Conservation (phyloP, 768 basidiomycete genomes). For the Tubosaeta sp. region DNA sequence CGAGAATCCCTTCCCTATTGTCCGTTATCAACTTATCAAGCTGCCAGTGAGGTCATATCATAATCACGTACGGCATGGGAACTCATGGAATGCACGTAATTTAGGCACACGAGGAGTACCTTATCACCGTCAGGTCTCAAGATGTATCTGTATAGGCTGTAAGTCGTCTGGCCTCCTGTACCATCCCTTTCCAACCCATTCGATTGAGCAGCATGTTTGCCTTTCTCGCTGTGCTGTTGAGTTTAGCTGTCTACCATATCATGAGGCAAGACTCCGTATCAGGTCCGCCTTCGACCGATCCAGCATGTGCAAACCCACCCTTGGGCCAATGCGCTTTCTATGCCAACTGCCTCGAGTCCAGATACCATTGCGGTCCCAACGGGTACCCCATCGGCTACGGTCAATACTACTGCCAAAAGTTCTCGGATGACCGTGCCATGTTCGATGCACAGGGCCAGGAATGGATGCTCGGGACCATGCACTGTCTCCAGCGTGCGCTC, state of each 20-base stretch:
- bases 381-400: conserved; percentile 46
- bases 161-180: background rate
- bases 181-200: background rate
- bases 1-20: too few species aligned
- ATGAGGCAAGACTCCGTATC: background rate
- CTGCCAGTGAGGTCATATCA: too few species aligned
- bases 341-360: conserved; percentile 40
- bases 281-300: conserved; percentile 15
- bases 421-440: conserved; percentile 25
- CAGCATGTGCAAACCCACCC: conserved; percentile 28
- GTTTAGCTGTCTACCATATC: background rate
- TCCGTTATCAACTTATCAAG: too few species aligned
- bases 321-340: conserved; percentile 42
- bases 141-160: background rate
- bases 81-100: too few species aligned
- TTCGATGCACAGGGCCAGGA: conserved; percentile 34
- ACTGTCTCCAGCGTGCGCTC: conserved; percentile 41
- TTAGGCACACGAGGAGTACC: background rate
- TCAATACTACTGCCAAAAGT: conserved; percentile 37
- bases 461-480: conserved; percentile 46
- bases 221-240: background rate
- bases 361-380: conserved; percentile 40
- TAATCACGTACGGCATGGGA: too few species aligned
- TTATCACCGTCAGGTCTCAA: background rate
- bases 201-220: background rate